phyloP scores from a whole-genome alignment of 2,329 filamentous ascomycete species.

The Diaporthe vaccinii region DNA sequence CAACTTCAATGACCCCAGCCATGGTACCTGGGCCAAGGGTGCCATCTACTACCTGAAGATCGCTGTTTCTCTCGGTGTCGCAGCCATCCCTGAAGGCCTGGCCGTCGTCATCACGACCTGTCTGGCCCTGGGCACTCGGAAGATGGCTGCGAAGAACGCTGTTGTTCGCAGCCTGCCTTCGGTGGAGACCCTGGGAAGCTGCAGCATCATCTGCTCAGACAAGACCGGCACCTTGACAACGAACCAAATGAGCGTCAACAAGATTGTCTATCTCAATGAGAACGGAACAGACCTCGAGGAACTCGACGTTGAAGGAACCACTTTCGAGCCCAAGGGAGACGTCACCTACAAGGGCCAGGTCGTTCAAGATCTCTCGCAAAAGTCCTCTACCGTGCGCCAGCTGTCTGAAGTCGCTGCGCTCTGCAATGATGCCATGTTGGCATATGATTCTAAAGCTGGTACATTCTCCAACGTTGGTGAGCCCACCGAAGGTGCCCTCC shows the following conservation, averaged over 20 bases:
- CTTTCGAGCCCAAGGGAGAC: conserved; percentile 86
- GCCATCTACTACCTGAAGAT: conserved; percentile 99
- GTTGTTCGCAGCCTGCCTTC: conserved; percentile 96
- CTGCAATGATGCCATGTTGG: conserved; percentile 90
- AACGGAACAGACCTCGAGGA: conserved; percentile 83
- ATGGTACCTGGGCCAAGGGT: conserved; percentile 94
- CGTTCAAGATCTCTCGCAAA: conserved; percentile 76
- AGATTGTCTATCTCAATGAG: conserved; percentile 86
- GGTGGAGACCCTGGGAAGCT: conserved; percentile 97
- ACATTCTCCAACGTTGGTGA: conserved; percentile 89
- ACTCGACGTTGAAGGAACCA: conserved; percentile 91
- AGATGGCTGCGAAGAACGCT: conserved; percentile 99
- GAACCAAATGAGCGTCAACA: conserved; percentile 99
- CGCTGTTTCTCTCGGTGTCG: conserved; percentile 96
- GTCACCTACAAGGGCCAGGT: conserved; percentile 78
- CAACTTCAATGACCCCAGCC: conserved; percentile 94
- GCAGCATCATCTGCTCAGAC: conserved; percentile 99
- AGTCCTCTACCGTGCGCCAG: conserved; percentile 83
- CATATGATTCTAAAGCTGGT: conserved; percentile 82
- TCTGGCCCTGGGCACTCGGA: conserved; percentile 92
- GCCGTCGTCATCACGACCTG: conserved; percentile 99
- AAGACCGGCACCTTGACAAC: conserved; percentile 99
- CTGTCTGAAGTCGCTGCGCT: conserved; percentile 80
- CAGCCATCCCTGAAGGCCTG: conserved; percentile 96
- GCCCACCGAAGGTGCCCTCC: conserved; percentile 92